These are phyloP conservation scores for Teunomyces funiuensis DNA, from an alignment of 805 yeast species.

Conservation along the genomic window DNA sequence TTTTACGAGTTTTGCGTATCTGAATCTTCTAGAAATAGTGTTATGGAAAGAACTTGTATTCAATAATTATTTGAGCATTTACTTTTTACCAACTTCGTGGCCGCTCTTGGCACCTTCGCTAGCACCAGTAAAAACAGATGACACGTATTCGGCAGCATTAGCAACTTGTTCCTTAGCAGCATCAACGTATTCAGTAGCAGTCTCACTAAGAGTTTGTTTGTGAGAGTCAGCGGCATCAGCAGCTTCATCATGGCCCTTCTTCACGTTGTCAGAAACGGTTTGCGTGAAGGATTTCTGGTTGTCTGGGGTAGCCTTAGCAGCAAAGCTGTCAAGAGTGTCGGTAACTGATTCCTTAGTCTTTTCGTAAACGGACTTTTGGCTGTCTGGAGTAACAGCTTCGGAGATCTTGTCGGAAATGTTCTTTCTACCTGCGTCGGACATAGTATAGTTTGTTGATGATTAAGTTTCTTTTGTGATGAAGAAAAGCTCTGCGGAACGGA, in stretches of 20 bases:
- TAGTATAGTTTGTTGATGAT: neutral
- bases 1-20: no score
- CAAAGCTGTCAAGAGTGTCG: conserved; percentile 33
- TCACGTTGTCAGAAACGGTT: conserved; percentile 61
- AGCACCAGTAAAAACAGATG: conserved; percentile 56
- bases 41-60: neutral
- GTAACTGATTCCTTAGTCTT: conserved; percentile 38
- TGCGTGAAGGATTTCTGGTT: conserved; percentile 68
- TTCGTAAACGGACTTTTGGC: conserved; percentile 38
- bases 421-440: conserved; percentile 47
- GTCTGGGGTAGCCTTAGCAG: conserved; percentile 58
- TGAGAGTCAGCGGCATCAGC: conserved; percentile 27
- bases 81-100: conserved; percentile 25
- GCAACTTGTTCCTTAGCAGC: conserved; percentile 55
- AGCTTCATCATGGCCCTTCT: conserved; percentile 56
- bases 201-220: conserved; percentile 36
- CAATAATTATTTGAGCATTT: conserved; percentile 1
- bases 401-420: conserved; percentile 38
- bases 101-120: conserved; percentile 49
- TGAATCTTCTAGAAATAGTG: no score
- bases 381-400: conserved; percentile 42
- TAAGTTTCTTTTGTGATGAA: neutral
- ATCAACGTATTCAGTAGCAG: conserved; percentile 48
- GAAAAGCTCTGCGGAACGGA: neutral
- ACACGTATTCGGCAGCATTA: conserved; percentile 57